Evolutionary conservation across 768 basidiomycete species (phyloP).

Genomic region (Tylopilus felleus): DNA sequence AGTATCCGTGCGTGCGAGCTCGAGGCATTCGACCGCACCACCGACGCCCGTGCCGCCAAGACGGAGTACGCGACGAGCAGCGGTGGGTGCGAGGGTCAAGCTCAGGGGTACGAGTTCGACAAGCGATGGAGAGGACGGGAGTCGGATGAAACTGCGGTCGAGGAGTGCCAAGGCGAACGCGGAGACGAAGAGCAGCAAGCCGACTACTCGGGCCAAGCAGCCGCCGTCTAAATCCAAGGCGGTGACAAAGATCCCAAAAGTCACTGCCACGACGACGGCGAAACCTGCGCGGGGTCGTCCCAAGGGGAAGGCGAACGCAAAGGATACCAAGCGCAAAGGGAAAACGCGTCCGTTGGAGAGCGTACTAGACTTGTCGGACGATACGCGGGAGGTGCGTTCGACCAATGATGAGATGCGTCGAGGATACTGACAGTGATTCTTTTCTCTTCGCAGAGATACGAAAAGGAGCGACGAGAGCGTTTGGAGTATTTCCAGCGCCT

Average conservation of each 20-base stretch:
- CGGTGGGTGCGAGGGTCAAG: slow-evolving; percentile 13
- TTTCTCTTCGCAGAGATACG: slow-evolving; percentile 34
- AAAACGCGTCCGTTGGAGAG: slow-evolving; percentile 22
- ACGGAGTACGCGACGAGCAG: slow-evolving; percentile 28
- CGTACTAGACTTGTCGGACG: slow-evolving; percentile 30
- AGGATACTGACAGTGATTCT: not conserved
- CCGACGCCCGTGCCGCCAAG: slow-evolving; percentile 20
- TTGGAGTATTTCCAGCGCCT: slow-evolving; percentile 52
- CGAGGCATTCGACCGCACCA: slow-evolving; percentile 13
- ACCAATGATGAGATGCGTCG: not conserved
- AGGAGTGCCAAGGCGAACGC: slow-evolving; percentile 8
- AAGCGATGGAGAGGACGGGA: slow-evolving; percentile 7
- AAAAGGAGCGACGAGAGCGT: slow-evolving; percentile 47
- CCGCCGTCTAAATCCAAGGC: slow-evolving; percentile 10
- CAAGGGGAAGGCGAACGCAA: slow-evolving; percentile 13
- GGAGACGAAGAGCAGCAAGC: slow-evolving; percentile 6
- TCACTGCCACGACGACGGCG: not conserved
- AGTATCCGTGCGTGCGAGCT: not conserved
- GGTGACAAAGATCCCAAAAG: slow-evolving; percentile 7
- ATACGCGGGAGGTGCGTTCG: slow-evolving; percentile 29
- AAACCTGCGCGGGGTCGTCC: slow-evolving; percentile 22
- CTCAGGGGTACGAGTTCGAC: slow-evolving; percentile 2
- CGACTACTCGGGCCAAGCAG: slow-evolving; percentile 9
- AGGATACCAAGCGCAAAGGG: slow-evolving; percentile 25
- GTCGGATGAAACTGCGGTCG: slow-evolving; percentile 19